Percentiles rank a stretch among this genome's conserved stretches.
Conservation (phyloP, 225 moss, liverwort and hornwort species). For the Takakia lepidozioides region DNA sequence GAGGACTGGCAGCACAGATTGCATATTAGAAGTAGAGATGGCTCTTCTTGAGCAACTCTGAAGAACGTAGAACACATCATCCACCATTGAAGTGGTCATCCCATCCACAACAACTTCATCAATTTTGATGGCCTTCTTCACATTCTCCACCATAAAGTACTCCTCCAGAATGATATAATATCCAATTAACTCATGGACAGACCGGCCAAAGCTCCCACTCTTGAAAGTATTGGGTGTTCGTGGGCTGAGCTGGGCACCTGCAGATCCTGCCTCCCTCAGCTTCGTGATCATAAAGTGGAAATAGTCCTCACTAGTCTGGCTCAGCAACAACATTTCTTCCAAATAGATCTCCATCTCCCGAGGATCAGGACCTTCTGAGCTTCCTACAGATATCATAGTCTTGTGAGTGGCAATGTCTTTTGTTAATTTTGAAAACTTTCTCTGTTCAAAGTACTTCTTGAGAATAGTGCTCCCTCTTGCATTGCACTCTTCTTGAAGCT, state of each 20-base stretch:
- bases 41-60: slow-evolving; percentile 92
- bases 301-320: slow-evolving; percentile 93
- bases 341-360: slow-evolving; percentile 61
- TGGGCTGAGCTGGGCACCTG: slow-evolving; percentile 76
- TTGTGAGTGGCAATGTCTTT: slow-evolving; percentile 70
- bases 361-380: slow-evolving; percentile 71
- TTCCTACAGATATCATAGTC: slow-evolving; percentile 53
- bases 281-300: slow-evolving; percentile 68
- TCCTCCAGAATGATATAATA: slow-evolving; percentile 79
- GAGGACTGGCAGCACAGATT: slow-evolving; percentile 63
- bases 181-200: slow-evolving; percentile 81
- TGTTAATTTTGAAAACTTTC: slow-evolving; percentile 64
- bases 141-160: slow-evolving; percentile 93
- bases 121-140: slow-evolving; percentile 89
- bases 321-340: slow-evolving; percentile 92
- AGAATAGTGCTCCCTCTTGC: slow-evolving; percentile 61
- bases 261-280: slow-evolving; percentile 64
- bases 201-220: slow-evolving; percentile 64
- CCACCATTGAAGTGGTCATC: slow-evolving; percentile 91
- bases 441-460: slow-evolving; percentile 71
- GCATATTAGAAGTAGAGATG: slow-evolving; percentile 69
- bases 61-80: slow-evolving; percentile 93
- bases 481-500: slow-evolving; percentile 93
- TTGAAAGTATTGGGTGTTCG: slow-evolving; percentile 55
- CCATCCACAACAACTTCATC: slow-evolving; percentile 90